Conservation (phyloP, 2,329 filamentous ascomycete species). For the Dactylellina leptospora region DNA sequence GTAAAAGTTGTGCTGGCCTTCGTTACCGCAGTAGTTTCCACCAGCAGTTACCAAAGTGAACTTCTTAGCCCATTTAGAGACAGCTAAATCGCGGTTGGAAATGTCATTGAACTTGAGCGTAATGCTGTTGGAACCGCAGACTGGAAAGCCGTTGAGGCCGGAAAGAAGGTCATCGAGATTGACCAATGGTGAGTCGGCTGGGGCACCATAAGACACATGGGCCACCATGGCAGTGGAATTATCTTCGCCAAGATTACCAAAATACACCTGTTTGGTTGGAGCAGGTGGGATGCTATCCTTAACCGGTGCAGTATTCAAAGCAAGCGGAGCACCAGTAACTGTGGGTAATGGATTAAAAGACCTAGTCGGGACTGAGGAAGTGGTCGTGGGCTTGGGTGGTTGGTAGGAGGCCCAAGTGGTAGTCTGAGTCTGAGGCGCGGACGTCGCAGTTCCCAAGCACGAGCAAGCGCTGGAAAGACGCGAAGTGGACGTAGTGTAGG, state of each 20-base stretch:
- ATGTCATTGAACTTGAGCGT: slow-evolving; percentile 7
- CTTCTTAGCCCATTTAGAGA: slow-evolving; percentile 1
- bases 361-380: not conserved
- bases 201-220: slow-evolving; percentile 7
- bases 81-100: slow-evolving; percentile 7
- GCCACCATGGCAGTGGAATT: slow-evolving; percentile 14
- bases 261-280: slow-evolving; percentile 16
- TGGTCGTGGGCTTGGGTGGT: slow-evolving; percentile 17
- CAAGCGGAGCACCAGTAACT: slow-evolving; percentile 4
- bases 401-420: slow-evolving; percentile 10
- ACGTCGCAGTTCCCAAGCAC: slow-evolving; percentile 4
- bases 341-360: slow-evolving; percentile 1
- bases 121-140: slow-evolving; percentile 6
- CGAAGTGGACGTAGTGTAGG: slow-evolving; percentile 17
- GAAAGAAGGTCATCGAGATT: slow-evolving; percentile 27
- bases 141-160: slow-evolving; percentile 27
- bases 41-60: slow-evolving; percentile 23
- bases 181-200: slow-evolving; percentile 4
- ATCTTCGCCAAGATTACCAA: slow-evolving; percentile 21
- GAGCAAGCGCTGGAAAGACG: slow-evolving; percentile 32
- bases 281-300: slow-evolving; percentile 27
- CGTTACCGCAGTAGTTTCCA: slow-evolving; percentile 32
- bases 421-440: not conserved
- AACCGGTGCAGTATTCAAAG: slow-evolving; percentile 11
- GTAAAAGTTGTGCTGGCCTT: slow-evolving; percentile 20